These are phyloP conservation scores for Uronychia binucleata DNA, from an alignment of 73 alveolate genomes.

Conservation along the genomic window DNA sequence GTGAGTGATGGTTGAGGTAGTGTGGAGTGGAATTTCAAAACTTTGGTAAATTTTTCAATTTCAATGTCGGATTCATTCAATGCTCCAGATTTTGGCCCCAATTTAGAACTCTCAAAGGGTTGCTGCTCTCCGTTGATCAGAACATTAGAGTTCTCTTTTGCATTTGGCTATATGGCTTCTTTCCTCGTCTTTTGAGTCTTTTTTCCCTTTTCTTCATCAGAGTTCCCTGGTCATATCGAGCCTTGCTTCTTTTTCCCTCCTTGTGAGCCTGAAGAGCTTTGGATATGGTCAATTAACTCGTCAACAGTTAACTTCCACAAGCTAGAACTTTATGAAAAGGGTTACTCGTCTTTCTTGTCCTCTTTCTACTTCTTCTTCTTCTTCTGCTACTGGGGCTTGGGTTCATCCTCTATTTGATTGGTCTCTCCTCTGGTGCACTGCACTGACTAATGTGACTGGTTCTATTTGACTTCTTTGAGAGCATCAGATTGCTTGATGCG, in stretches of 20 bases:
- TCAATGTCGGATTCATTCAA: neutral
- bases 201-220: neutral
- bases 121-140: neutral
- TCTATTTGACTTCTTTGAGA: too few relatives aligned
- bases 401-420: too few relatives aligned
- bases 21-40: too few relatives aligned
- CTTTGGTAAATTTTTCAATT: neutral
- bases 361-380: neutral
- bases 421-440: too few relatives aligned
- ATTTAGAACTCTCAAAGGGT: neutral
- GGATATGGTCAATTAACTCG: neutral
- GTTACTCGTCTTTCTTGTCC: neutral
- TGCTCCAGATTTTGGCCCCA: neutral
- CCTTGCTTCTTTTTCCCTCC: neutral
- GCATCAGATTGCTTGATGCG: too few relatives aligned
- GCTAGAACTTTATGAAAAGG: neutral
- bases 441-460: too few relatives aligned
- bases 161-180: too few relatives aligned
- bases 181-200: too few relatives aligned
- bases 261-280: neutral
- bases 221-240: neutral
- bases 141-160: too few relatives aligned
- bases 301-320: neutral
- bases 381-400: too few relatives aligned
- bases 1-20: too few relatives aligned